These are phyloP conservation scores for Urochloa ruziziensis DNA, from an alignment of 176 grass and related monocot genomes.

Conservation along the genomic window DNA sequence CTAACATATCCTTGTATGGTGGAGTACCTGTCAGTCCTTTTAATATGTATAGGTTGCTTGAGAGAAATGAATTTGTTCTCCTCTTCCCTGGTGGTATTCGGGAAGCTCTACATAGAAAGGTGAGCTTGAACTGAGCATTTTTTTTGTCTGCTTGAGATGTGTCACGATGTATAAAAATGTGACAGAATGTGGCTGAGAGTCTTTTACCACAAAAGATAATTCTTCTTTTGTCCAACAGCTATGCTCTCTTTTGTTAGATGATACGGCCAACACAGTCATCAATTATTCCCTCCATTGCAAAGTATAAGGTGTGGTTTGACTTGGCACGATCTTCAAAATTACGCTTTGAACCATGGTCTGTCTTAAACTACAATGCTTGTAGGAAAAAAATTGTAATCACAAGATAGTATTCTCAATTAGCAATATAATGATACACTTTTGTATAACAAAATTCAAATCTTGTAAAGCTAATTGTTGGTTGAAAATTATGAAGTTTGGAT, in stretches of 20 bases:
- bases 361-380: too few species aligned
- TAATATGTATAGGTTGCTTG: slow-evolving; percentile 73
- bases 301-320: too few species aligned
- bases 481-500: too few species aligned
- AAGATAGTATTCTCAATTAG: too few species aligned
- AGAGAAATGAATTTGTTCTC: slow-evolving; percentile 63
- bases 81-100: slow-evolving; percentile 74
- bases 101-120: slow-evolving; percentile 86
- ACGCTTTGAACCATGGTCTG: too few species aligned
- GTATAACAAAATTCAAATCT: too few species aligned
- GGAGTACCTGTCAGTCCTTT: slow-evolving; percentile 57
- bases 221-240: background rate
- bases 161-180: background rate
- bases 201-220: too few species aligned
- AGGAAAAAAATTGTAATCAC: background rate
- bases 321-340: background rate
- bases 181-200: background rate
- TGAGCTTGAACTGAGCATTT: background rate
- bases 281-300: background rate
- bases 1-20: slow-evolving; percentile 49
- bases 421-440: too few species aligned
- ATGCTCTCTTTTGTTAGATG: background rate
- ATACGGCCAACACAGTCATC: background rate
- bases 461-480: too few species aligned
- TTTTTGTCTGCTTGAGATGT: background rate